phyloP scores from a whole-genome alignment of 345 rosid genomes.

The Hypericum androsaemum region DNA sequence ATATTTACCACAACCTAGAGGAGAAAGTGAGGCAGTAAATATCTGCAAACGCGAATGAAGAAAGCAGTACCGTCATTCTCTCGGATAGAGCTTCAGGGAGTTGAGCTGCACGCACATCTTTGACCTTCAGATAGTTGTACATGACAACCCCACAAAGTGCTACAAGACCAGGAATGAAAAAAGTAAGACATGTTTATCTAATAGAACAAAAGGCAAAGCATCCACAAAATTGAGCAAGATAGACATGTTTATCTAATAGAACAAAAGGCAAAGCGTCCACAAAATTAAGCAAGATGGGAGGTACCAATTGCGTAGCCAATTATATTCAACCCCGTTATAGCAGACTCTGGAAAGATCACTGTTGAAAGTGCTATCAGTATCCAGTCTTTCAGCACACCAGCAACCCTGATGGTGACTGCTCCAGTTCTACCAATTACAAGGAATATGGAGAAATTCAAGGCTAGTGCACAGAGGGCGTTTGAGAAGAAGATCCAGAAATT shows the following conservation, averaged over 20 bases:
- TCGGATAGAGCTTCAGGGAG: conserved; percentile 61
- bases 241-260: not conserved
- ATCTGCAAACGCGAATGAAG: no score
- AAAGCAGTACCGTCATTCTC: conserved; percentile 26
- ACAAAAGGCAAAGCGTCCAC: not conserved
- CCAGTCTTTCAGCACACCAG: conserved; percentile 97
- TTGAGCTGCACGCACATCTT: conserved; percentile 67
- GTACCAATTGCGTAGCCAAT: conserved; percentile 91
- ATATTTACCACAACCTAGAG: no score
- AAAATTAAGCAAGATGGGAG: conserved; percentile 8
- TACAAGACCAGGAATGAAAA: conserved; percentile 20
- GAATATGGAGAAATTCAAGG: conserved; percentile 84
- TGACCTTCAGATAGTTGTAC: conserved; percentile 82
- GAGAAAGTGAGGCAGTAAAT: no score
- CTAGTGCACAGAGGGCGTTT: conserved; percentile 85
- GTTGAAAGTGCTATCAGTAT: conserved; percentile 92
- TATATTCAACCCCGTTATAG: conserved; percentile 85
- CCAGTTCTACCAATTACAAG: conserved; percentile 93
- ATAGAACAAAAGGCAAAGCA: not conserved
- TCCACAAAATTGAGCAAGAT: not conserved
- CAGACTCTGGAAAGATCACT: conserved; percentile 79
- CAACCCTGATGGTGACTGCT: conserved; percentile 89
- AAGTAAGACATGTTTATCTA: not conserved
- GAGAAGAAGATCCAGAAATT: conserved; percentile 97
- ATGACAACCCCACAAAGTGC: conserved; percentile 93